phyloP scores from a whole-genome alignment of 1,284 basidiomycete genomes.

The Naganishia liquefaciens region DNA sequence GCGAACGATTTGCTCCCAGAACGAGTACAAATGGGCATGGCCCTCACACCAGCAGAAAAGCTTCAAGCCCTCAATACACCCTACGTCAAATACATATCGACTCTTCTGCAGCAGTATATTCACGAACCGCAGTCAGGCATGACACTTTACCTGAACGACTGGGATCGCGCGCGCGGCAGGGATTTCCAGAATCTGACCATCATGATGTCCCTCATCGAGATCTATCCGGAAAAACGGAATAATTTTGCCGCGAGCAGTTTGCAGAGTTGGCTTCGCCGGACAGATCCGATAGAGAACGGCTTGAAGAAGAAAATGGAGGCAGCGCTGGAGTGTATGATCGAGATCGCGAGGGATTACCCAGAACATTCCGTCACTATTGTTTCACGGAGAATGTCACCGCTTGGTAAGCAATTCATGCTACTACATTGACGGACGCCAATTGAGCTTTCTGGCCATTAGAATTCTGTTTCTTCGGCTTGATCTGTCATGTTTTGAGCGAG shows the following conservation, averaged over 20 bases:
- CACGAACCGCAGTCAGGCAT: conserved; percentile 8
- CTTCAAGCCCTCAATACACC: conserved; percentile 46
- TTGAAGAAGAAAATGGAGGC: conserved; percentile 27
- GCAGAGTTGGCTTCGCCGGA: conserved; percentile 6
- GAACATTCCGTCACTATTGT: conserved; percentile 40
- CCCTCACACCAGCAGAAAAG: conserved; percentile 49
- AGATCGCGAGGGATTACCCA: conserved; percentile 40
- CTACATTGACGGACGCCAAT: not conserved
- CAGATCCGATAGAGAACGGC: conserved; percentile 22
- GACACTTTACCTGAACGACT: conserved; percentile 21
- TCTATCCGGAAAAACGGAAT: conserved; percentile 14
- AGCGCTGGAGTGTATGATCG: conserved; percentile 40
- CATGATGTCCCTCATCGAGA: conserved; percentile 26
- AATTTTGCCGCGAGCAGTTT: conserved; percentile 3
- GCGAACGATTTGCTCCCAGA: conserved; percentile 35
- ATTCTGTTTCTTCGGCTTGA: conserved; percentile 41
- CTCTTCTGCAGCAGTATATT: conserved; percentile 38
- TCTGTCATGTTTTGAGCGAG: conserved; percentile 44
- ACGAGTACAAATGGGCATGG: conserved; percentile 51
- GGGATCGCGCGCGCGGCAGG: conserved; percentile 30
- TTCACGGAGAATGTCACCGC: conserved; percentile 42
- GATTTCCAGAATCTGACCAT: conserved; percentile 27
- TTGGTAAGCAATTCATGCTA: conserved; percentile 41
- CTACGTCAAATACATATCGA: conserved; percentile 41
- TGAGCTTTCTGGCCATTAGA: conserved; percentile 36